Percentiles rank a stretch among this genome's conserved stretches.
Evolutionary conservation across 768 basidiomycete genomes (phyloP).

Genomic region (Leccinum obscurum): DNA sequence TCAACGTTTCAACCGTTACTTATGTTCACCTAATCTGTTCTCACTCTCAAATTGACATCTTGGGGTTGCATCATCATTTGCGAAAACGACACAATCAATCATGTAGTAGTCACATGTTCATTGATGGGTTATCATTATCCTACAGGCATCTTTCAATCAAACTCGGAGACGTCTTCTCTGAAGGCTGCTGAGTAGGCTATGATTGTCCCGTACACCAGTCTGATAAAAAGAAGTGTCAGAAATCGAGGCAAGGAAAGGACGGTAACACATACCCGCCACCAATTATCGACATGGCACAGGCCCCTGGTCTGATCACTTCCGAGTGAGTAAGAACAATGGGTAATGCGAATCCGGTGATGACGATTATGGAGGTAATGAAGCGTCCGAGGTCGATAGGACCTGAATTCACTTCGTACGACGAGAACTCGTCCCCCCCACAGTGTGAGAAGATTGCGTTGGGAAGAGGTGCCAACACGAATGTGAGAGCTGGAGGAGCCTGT

Average conservation of each 20-base stretch:
- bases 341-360: conserved; percentile 91
- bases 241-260: conserved; percentile 1
- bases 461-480: conserved; percentile 92
- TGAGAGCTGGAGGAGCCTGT: conserved; percentile 60
- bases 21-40: conserved; percentile 1
- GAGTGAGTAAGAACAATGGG: conserved; percentile 93
- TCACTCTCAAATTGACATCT: neutral
- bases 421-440: conserved; percentile 88
- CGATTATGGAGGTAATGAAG: conserved; percentile 88
- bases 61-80: neutral
- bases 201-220: conserved; percentile 89
- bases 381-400: conserved; percentile 88
- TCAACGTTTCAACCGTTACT: neutral
- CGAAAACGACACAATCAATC: conserved; percentile 11
- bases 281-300: conserved; percentile 91
- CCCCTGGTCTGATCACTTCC: conserved; percentile 77
- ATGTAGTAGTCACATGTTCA: conserved; percentile 18
- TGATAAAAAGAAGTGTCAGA: conserved; percentile 25
- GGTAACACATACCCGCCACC: conserved; percentile 70
- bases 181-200: conserved; percentile 84
- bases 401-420: conserved; percentile 67
- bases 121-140: neutral
- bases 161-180: conserved; percentile 80
- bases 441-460: conserved; percentile 95
- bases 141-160: conserved; percentile 44